Percentiles rank a stretch among this genome's conserved stretches.
Conservation (phyloP, 352 stramenopile genomes). For the Thalassiosira mediterranea region DNA sequence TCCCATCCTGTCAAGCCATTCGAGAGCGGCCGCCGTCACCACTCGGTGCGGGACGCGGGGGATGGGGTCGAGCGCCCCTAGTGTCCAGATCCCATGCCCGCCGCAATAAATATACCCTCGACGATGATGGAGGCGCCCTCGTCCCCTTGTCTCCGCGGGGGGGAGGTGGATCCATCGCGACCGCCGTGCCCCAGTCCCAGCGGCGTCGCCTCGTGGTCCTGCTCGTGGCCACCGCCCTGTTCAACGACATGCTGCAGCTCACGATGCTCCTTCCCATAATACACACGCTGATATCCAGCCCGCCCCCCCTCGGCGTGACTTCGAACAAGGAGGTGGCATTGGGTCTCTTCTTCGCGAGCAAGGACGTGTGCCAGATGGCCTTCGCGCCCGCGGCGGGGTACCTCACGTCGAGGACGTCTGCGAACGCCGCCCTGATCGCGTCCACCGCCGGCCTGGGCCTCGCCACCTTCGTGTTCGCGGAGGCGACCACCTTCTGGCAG, state of each 20-base stretch:
- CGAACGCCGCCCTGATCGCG: constrained; percentile 17
- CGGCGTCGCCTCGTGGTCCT: constrained; percentile 21
- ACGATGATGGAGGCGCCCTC: too few species aligned
- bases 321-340: constrained; percentile 31
- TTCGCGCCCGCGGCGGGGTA: constrained; percentile 25
- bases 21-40: too few species aligned
- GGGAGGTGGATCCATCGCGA: not conserved
- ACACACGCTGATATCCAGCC: constrained; percentile 38
- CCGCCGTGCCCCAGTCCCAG: constrained; percentile 17
- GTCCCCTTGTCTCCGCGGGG: not conserved
- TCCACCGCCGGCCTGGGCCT: constrained; percentile 23
- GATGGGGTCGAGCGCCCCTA: too few species aligned
- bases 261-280: constrained; percentile 51
- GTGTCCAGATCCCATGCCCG: too few species aligned
- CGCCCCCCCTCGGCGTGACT: constrained; percentile 32
- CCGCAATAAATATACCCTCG: too few species aligned
- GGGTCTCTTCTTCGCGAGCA: constrained; percentile 40
- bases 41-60: too few species aligned
- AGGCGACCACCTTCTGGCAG: constrained; percentile 34
- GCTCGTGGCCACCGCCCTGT: constrained; percentile 38
- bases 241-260: constrained; percentile 51
- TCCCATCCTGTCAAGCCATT: too few species aligned
- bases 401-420: constrained; percentile 30
- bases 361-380: constrained; percentile 45
- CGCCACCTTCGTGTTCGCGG: constrained; percentile 41